Evolutionary conservation across 768 basidiomycete genomes (phyloP), one percentile per base, ranked within the genome.

Genomic region (Leccinum disarticulatum): DNA sequence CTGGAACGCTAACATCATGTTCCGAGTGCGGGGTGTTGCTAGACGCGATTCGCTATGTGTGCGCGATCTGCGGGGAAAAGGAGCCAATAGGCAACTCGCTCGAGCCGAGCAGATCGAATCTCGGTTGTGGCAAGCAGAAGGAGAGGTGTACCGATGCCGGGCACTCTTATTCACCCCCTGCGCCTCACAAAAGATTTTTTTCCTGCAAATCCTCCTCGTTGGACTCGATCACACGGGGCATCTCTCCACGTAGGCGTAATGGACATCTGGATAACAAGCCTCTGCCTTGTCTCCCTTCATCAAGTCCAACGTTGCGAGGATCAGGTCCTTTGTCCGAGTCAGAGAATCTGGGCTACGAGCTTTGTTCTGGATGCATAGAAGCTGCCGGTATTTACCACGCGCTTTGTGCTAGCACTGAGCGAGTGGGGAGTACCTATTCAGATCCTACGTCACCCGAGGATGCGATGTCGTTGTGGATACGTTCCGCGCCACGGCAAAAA

Each of bases 31-130:
- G 88, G 14, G 72, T 80, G 0, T 67, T 86, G 6, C 77, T 98
- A 19, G 88, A 93, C 54, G 81, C 84, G n/a, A 85, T 96, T 70
- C 87, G 92, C 50, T 97, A 98, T 71, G 87, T 95, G 14, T 98
- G 95, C 68, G 81, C 87, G 4, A 88, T 87, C 25, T 96, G 95
- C 66, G 93, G 93, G 9, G 90, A 91, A 73, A 91, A 87, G 70
- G 74, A 80, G 51, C 83, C 88, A 6, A 67, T 71, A 5, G 47
- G 60, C 61, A 61, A 53, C 61, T 59, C 56, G 61, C 52, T 60
- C 22, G 31, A 25, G 10, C 43, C 51, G 30, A 62, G 54, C 31
- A 63, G 60, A 49, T 64, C 60, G 28, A 61, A 11, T 47, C 50
- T 58, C 19, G 60, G 64, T 55, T 25, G 68, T 54, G 59, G 71